Conservation (phyloP, 2,329 filamentous ascomycete species). For the Mycosphaerella arachidis region DNA sequence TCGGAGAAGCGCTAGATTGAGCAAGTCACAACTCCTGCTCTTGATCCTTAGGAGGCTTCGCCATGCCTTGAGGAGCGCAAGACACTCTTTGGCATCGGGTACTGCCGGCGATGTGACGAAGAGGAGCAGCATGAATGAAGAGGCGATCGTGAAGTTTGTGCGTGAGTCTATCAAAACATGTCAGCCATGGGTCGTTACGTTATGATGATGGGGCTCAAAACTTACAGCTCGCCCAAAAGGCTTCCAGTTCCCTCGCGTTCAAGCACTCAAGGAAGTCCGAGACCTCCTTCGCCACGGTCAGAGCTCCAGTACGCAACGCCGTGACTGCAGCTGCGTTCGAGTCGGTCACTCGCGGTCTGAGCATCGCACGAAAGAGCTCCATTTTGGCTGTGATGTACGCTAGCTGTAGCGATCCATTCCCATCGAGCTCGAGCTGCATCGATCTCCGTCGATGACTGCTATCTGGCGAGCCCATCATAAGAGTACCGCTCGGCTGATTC, state of each 20-base stretch:
- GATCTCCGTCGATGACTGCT: slow-evolving; percentile 12
- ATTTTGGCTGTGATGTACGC: slow-evolving; percentile 52
- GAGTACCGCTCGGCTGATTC: slow-evolving; percentile 10
- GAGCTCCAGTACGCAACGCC: slow-evolving; percentile 31
- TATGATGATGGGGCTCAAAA: neutral
- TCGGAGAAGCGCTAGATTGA: slow-evolving; percentile 31
- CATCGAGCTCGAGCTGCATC: slow-evolving; percentile 42
- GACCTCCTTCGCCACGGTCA: slow-evolving; percentile 30
- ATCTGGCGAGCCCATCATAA: slow-evolving; percentile 15
- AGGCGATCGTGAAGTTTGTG: slow-evolving; percentile 35
- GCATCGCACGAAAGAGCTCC: slow-evolving; percentile 48
- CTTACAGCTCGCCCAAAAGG: slow-evolving; percentile 35
- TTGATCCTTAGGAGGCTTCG: slow-evolving; percentile 30
- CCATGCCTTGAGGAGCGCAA: slow-evolving; percentile 30
- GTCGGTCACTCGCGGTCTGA: slow-evolving; percentile 38
- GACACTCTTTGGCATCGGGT: slow-evolving; percentile 30
- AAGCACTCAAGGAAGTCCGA: slow-evolving; percentile 30
- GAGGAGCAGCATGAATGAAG: slow-evolving; percentile 32
- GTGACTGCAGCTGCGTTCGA: slow-evolving; percentile 26
- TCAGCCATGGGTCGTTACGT: neutral
- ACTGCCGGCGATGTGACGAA: slow-evolving; percentile 30
- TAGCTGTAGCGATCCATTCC: slow-evolving; percentile 46
- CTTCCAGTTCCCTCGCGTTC: slow-evolving; percentile 30
- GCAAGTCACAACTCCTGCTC: slow-evolving; percentile 33
- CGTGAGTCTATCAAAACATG: slow-evolving; percentile 26